Conservation (phyloP, 768 basidiomycete species). For the Tephrocybe sp. region DNA sequence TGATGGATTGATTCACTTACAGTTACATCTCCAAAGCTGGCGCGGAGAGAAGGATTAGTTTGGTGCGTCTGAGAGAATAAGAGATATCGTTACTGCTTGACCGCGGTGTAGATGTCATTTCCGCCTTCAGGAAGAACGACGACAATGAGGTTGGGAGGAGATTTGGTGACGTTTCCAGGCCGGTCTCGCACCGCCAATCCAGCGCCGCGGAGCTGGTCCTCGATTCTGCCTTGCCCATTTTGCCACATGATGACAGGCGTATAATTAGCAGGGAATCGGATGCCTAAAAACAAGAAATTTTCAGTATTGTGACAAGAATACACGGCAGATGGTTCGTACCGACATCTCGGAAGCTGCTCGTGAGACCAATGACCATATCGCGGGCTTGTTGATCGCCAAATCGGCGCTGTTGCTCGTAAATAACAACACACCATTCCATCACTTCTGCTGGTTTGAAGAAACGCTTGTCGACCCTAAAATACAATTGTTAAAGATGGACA, state of each 20-base stretch:
- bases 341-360: constrained; percentile 49
- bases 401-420: constrained; percentile 63
- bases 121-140: constrained; percentile 72
- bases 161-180: constrained; percentile 22
- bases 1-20: constrained; percentile 29
- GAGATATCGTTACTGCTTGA: constrained; percentile 65
- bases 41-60: background rate
- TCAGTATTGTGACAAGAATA: background rate
- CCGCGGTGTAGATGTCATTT: constrained; percentile 72
- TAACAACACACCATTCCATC: constrained; percentile 58
- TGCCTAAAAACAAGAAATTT: constrained; percentile 43
- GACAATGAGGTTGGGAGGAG: constrained; percentile 58
- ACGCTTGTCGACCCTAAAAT: constrained; percentile 65
- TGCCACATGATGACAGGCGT: constrained; percentile 50
- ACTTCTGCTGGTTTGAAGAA: constrained; percentile 62
- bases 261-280: constrained; percentile 42
- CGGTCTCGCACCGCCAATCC: constrained; percentile 47
- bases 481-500: background rate
- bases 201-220: constrained; percentile 49
- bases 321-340: constrained; percentile 41
- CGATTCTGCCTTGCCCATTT: constrained; percentile 57
- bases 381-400: constrained; percentile 49
- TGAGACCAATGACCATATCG: constrained; percentile 57
- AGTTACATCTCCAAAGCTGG: constrained; percentile 70
- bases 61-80: background rate